Conservation (phyloP, 495 filamentous ascomycete genomes). For the Pyrenula massariospora region DNA sequence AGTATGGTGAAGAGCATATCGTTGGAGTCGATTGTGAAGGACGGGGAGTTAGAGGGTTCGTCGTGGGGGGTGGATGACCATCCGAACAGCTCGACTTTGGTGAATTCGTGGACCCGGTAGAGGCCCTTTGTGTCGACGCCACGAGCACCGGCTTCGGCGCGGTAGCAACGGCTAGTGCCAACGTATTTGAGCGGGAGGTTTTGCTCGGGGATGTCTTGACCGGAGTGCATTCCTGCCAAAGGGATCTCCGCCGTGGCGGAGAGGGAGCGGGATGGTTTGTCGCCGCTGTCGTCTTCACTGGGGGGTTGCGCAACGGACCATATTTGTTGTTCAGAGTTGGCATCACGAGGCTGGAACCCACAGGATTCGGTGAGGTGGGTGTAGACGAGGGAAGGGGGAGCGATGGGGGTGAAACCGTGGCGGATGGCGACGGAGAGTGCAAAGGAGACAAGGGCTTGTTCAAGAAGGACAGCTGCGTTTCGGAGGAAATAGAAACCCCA, state of each 20-base stretch:
- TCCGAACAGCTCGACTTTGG: constrained; percentile 93
- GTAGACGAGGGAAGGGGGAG: constrained; percentile 85
- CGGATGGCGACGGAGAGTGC: constrained; percentile 56
- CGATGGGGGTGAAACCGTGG: constrained; percentile 63
- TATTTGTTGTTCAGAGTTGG: constrained; percentile 81
- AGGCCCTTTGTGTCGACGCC: constrained; percentile 87
- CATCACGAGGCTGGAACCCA: constrained; percentile 87
- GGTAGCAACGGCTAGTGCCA: constrained; percentile 77
- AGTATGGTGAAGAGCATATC: constrained; percentile 74
- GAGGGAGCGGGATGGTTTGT: constrained; percentile 57
- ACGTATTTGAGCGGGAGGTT: constrained; percentile 68
- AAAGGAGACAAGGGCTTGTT: constrained; percentile 86
- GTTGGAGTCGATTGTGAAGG: constrained; percentile 19
- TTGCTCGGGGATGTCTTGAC: constrained; percentile 45
- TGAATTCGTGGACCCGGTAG: constrained; percentile 98
- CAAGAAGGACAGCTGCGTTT: constrained; percentile 79
- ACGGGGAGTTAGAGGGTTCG: constrained; percentile 4
- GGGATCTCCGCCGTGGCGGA: constrained; percentile 91
- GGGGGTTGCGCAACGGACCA: constrained; percentile 58
- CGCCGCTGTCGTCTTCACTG: constrained; percentile 41
- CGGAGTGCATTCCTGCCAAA: constrained; percentile 79
- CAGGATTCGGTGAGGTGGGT: constrained; percentile 80
- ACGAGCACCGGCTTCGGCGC: constrained; percentile 84
- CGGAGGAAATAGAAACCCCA: constrained; percentile 97
- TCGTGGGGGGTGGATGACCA: constrained; percentile 50